These are phyloP conservation scores for Aspergillus tamarii DNA, from an alignment of 2,329 filamentous ascomycete genomes.

Conservation along the genomic window DNA sequence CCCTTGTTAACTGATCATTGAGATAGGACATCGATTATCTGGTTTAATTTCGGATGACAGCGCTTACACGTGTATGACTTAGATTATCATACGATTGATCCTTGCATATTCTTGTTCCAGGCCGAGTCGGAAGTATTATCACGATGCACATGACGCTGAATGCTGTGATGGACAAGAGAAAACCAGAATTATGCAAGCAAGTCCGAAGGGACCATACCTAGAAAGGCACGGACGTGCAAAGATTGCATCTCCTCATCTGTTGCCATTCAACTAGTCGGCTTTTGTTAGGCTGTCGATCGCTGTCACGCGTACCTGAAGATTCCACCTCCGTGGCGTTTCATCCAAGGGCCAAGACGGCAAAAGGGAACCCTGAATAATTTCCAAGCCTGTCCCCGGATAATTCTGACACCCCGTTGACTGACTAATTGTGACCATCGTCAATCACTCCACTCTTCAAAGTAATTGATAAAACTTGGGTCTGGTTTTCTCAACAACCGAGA, in stretches of 20 bases:
- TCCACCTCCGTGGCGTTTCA: slow-evolving; percentile 24
- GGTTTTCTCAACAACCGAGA: not conserved
- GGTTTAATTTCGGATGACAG: no score
- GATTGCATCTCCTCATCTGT: not conserved
- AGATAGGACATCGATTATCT: not conserved
- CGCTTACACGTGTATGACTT: no score
- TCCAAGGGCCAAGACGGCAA: slow-evolving; percentile 10
- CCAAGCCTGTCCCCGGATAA: not conserved
- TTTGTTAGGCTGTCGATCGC: slow-evolving; percentile 1
- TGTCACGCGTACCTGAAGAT: not conserved
- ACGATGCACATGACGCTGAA: not conserved
- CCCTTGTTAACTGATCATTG: not conserved
- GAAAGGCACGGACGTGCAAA: slow-evolving; percentile 1
- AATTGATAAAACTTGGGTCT: not conserved
- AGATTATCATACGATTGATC: not conserved
- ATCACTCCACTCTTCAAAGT: not conserved
- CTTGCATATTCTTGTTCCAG: not conserved
- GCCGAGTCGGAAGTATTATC: not conserved
- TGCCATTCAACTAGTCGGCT: not conserved
- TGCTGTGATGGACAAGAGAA: not conserved
- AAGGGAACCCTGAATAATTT: not conserved
- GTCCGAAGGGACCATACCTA: not conserved
- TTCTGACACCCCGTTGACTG: not conserved
- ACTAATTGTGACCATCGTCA: not conserved
- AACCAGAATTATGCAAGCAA: not conserved